Conservation (phyloP, 352 stramenopile genomes). For the Phytophthora rubi region DNA sequence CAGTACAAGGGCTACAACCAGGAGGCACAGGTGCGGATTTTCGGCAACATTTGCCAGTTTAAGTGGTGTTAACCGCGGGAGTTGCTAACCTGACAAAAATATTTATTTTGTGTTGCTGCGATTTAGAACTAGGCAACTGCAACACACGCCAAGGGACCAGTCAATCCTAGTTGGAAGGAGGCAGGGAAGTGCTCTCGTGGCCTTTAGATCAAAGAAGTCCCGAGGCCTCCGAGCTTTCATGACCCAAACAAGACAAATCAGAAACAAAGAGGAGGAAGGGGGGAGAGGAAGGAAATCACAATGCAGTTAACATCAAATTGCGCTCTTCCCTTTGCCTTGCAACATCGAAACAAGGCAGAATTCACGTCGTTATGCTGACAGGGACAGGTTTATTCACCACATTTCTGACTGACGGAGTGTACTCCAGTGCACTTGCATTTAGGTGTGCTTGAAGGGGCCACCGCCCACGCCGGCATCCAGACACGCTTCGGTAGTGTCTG, state of each 20-base stretch:
- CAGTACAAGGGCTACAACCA: constrained; percentile 75
- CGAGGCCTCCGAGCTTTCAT: constrained; percentile 5
- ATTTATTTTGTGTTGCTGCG: background rate
- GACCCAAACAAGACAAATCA: constrained; percentile 13
- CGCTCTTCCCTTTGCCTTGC: constrained; percentile 4
- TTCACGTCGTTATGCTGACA: constrained; percentile 6
- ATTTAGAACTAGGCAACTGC: constrained; percentile 28
- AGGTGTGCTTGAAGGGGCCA: constrained; percentile 72
- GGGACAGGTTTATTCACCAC: constrained; percentile 5
- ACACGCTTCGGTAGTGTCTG: constrained; percentile 58
- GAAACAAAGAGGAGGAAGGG: constrained; percentile 20
- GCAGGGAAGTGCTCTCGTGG: constrained; percentile 13
- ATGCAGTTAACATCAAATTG: constrained; percentile 36
- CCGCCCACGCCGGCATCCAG: constrained; percentile 77
- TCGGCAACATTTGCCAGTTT: background rate
- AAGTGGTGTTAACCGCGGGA: background rate
- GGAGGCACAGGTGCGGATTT: constrained; percentile 17
- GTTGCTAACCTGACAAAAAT: background rate
- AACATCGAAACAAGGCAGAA: background rate
- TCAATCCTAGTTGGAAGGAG: background rate
- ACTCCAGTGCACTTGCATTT: background rate
- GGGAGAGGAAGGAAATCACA: constrained; percentile 35
- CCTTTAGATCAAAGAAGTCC: constrained; percentile 39
- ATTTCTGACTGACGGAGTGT: background rate
- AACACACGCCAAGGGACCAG: constrained; percentile 6